These are phyloP conservation scores for Calonectria fujianensis DNA, from an alignment of 2,329 filamentous ascomycete species.

Conservation along the genomic window DNA sequence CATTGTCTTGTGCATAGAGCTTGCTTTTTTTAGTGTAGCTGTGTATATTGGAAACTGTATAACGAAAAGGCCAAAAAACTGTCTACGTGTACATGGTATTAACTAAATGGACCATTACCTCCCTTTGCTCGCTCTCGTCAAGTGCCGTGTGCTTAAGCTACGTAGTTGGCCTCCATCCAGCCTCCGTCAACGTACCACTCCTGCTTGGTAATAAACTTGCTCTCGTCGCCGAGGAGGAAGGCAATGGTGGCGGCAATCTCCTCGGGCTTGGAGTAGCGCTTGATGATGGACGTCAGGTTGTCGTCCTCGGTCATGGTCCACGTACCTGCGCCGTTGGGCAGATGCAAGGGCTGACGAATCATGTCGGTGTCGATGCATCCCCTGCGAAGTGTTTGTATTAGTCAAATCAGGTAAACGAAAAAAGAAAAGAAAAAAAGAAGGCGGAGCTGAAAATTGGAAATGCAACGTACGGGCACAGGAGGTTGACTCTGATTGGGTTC, in stretches of 20 bases:
- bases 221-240: constrained; percentile 58
- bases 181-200: constrained; percentile 57
- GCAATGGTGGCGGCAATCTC: constrained; percentile 57
- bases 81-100: constrained; percentile 15
- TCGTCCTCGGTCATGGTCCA: constrained; percentile 54
- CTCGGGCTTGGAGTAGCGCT: constrained; percentile 53
- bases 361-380: constrained; percentile 57
- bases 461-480: constrained; percentile 50
- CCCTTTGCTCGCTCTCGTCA: background rate
- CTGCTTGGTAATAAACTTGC: constrained; percentile 56
- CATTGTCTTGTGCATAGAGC: background rate
- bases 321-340: constrained; percentile 49
- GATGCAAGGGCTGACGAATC: constrained; percentile 53
- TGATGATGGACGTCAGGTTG: constrained; percentile 53
- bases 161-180: constrained; percentile 54
- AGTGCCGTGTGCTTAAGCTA: constrained; percentile 30
- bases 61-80: background rate
- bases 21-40: background rate
- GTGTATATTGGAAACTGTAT: background rate
- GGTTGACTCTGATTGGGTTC: constrained; percentile 52
- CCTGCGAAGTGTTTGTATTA: constrained; percentile 27
- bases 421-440: background rate
- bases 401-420: background rate
- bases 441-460: background rate
- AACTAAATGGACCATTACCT: constrained; percentile 18